Percentiles rank a stretch among this genome's conserved stretches.
These are phyloP conservation scores for Amanita phalloides DNA, from an alignment of 768 basidiomycete species.

Conservation along the genomic window DNA sequence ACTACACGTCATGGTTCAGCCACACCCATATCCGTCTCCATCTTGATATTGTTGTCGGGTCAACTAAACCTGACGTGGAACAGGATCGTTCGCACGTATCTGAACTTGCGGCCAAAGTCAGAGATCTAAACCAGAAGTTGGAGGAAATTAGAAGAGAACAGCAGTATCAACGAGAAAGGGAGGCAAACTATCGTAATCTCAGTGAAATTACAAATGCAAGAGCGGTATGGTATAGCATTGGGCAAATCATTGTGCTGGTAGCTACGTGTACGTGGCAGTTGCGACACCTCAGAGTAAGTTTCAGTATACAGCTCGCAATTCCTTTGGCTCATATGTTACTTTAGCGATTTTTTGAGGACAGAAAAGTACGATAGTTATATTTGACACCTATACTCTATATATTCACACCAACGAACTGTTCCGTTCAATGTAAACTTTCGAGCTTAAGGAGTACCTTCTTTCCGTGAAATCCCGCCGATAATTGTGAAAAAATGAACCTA, in stretches of 20 bases:
- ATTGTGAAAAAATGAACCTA: constrained; percentile 33
- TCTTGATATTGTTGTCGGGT: constrained; percentile 89
- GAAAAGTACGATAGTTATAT: constrained; percentile 44
- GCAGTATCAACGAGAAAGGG: constrained; percentile 95
- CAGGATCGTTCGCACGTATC: constrained; percentile 81
- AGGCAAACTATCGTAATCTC: constrained; percentile 79
- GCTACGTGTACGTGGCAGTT: constrained; percentile 90
- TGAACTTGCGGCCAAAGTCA: constrained; percentile 70
- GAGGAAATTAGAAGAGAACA: constrained; percentile 92
- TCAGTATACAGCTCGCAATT: neutral
- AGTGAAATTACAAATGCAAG: constrained; percentile 86
- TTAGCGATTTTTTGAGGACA: constrained; percentile 81
- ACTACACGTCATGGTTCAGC: constrained; percentile 84
- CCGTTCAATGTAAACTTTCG: constrained; percentile 13
- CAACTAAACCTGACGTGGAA: constrained; percentile 76
- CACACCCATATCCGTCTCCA: constrained; percentile 87
- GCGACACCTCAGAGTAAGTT: constrained; percentile 74
- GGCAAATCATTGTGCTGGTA: constrained; percentile 78
- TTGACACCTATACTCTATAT: constrained; percentile 1
- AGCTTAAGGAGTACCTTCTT: constrained; percentile 34
- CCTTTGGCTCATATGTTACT: constrained; percentile 4
- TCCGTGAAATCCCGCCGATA: constrained; percentile 25
- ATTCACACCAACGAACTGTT: constrained; percentile 6
- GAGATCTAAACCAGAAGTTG: constrained; percentile 88
- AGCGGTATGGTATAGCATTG: constrained; percentile 90